phyloP scores from a whole-genome alignment of 352 stramenopile genomes.

The Pythium phragmiticola region DNA sequence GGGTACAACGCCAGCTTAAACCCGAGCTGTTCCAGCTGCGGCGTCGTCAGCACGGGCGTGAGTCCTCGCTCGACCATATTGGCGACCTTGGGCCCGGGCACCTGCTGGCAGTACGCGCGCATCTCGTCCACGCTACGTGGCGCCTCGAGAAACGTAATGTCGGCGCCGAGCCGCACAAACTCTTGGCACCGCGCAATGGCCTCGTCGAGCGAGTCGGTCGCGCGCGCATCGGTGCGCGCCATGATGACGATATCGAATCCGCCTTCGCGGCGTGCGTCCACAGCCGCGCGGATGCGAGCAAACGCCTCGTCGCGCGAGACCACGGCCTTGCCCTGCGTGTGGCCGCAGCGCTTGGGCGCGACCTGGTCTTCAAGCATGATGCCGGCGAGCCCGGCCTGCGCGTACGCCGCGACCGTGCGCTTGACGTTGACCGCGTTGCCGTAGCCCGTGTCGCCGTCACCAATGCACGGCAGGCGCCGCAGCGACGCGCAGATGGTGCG shows the following conservation, averaged over 20 bases:
- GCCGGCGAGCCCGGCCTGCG: conserved; percentile 87
- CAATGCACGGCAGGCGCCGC: conserved; percentile 59
- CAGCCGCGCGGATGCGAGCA: conserved; percentile 81
- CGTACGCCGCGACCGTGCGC: conserved; percentile 89
- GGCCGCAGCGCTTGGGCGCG: conserved; percentile 90
- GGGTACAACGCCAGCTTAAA: conserved; percentile 95
- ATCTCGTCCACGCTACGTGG: conserved; percentile 91
- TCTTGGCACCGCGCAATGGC: conserved; percentile 90
- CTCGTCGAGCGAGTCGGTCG: conserved; percentile 88
- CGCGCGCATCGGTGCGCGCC: conserved; percentile 91
- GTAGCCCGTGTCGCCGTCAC: conserved; percentile 91
- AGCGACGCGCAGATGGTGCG: conserved; percentile 46
- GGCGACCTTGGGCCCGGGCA: conserved; percentile 91
- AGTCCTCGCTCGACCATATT: conserved; percentile 95
- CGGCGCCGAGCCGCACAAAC: conserved; percentile 89
- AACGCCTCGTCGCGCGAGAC: conserved; percentile 87
- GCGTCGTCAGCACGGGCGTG: conserved; percentile 89
- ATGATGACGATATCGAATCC: conserved; percentile 92
- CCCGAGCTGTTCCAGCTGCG: conserved; percentile 88
- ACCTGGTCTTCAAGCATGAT: conserved; percentile 96
- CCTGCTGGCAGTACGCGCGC: conserved; percentile 86
- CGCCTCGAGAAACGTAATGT: conserved; percentile 96
- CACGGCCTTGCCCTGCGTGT: conserved; percentile 90
- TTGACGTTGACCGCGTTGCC: conserved; percentile 94
- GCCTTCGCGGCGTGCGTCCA: conserved; percentile 86